phyloP scores from a whole-genome alignment of 106 monocot genomes.

The Triglochin maritima region DNA sequence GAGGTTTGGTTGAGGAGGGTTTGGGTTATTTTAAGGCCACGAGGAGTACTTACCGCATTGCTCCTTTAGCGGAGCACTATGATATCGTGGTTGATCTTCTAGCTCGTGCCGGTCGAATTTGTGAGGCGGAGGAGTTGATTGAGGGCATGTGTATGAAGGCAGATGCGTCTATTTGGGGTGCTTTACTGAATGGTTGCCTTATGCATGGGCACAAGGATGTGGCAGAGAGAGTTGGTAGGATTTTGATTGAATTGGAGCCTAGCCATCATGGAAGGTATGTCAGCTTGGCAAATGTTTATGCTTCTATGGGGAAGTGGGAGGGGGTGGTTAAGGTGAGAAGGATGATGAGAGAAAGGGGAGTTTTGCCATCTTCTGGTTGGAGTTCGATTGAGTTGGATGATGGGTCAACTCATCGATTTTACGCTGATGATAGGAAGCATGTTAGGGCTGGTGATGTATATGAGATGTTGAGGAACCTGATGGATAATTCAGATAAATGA shows the following conservation, averaged over 20 bases:
- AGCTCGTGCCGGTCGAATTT: constrained; percentile 17
- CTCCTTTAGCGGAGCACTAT: constrained; percentile 31
- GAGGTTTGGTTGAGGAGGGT: constrained; percentile 30
- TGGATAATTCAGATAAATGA: not conserved
- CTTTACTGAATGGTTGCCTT: constrained; percentile 32
- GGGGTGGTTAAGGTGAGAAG: constrained; percentile 25
- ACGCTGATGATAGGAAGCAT: constrained; percentile 12
- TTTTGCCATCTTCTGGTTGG: constrained; percentile 21
- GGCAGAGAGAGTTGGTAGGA: constrained; percentile 19
- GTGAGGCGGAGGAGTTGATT: constrained; percentile 24
- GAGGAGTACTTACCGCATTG: constrained; percentile 12
- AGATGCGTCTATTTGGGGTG: constrained; percentile 34
- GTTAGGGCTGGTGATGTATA: not conserved
- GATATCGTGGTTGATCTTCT: constrained; percentile 44
- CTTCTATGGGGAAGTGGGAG: constrained; percentile 25
- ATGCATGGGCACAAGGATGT: constrained; percentile 18
- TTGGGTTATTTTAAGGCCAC: constrained; percentile 20
- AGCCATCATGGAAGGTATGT: constrained; percentile 33
- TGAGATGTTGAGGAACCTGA: constrained; percentile 7
- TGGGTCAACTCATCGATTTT: constrained; percentile 10
- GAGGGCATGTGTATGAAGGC: constrained; percentile 23
- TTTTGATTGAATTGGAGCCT: constrained; percentile 27
- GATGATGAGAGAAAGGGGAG: constrained; percentile 13
- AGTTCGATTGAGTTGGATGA: constrained; percentile 20
- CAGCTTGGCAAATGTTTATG: constrained; percentile 30